These are phyloP conservation scores for Hyphopichia burtonii DNA, from an alignment of 1,139 yeast species.

Conservation along the genomic window DNA sequence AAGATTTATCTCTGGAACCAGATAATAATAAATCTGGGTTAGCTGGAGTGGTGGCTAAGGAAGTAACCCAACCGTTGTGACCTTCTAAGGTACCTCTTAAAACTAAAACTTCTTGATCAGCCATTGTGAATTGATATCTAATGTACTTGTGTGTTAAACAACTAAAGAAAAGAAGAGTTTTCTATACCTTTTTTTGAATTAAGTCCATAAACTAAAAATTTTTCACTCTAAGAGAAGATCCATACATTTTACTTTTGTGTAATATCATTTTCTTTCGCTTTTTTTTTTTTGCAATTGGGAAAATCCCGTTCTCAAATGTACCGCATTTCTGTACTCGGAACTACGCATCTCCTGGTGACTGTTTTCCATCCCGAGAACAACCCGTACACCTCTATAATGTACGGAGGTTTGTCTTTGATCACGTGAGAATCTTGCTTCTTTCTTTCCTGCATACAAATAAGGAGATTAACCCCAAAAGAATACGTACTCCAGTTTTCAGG, in stretches of 20 bases:
- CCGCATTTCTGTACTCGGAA: conserved; percentile 33
- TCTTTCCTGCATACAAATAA: no score
- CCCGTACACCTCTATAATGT: no score
- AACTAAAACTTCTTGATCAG: conserved; percentile 92
- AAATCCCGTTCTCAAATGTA: conserved; percentile 20
- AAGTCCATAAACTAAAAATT: conserved; percentile 6
- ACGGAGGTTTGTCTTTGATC: not conserved
- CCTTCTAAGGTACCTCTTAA: conserved; percentile 99
- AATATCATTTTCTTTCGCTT: no score
- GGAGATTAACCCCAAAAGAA: no score
- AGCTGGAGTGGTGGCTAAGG: conserved; percentile 97
- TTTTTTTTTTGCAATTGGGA: not conserved
- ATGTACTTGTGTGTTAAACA: conserved; percentile 1
- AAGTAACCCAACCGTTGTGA: conserved; percentile 87
- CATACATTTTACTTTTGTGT: not conserved
- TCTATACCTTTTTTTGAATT: conserved; percentile 3
- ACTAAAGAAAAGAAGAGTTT: conserved; percentile 5
- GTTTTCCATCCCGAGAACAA: conserved; percentile 38
- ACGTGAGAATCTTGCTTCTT: not conserved
- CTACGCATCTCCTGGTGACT: conserved; percentile 33
- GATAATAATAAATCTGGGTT: conserved; percentile 98
- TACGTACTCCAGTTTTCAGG: conserved; percentile 1
- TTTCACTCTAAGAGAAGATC: conserved; percentile 5
- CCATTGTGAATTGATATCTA: conserved; percentile 37
- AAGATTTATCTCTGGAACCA: conserved; percentile 98